Percentiles rank a stretch among this genome's conserved stretches.
phyloP scores from a whole-genome alignment of 257 asterid species.

The Gentiana macrophylla region DNA sequence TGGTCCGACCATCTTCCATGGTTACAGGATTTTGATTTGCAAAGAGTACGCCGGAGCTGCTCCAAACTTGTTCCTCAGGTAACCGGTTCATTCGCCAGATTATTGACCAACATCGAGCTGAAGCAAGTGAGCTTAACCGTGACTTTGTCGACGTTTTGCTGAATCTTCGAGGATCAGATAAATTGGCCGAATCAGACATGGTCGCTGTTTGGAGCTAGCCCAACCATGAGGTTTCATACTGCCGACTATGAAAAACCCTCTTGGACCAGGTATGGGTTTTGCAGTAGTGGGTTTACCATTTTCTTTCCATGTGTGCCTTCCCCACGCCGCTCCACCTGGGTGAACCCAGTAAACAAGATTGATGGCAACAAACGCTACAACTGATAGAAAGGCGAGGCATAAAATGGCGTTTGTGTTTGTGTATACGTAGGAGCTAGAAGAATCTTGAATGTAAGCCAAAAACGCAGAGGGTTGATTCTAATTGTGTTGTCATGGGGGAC shows the following conservation, averaged over 20 bases:
- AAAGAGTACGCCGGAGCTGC: constrained; percentile 52
- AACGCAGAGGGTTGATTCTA: constrained; percentile 35
- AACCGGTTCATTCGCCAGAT: constrained; percentile 45
- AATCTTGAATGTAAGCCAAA: constrained; percentile 47
- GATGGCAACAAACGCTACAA: constrained; percentile 26
- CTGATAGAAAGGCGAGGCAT: constrained; percentile 15
- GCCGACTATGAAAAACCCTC: constrained; percentile 56
- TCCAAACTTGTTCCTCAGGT: constrained; percentile 55
- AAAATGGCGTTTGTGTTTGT: constrained; percentile 20
- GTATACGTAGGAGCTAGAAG: constrained; percentile 1
- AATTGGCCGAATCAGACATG: constrained; percentile 63
- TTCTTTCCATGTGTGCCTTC: constrained; percentile 21
- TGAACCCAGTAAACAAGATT: constrained; percentile 55
- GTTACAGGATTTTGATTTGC: constrained; percentile 50
- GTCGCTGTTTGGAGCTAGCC: constrained; percentile 66
- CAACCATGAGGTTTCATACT: constrained; percentile 70
- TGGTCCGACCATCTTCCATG: constrained; percentile 76
- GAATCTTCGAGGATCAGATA: constrained; percentile 42
- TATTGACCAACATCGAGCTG: constrained; percentile 31
- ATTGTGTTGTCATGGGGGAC: too few species aligned
- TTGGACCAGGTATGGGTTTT: constrained; percentile 63
- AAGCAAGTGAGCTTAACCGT: constrained; percentile 1
- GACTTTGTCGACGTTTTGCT: constrained; percentile 64
- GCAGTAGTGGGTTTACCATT: not conserved
- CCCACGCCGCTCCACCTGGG: constrained; percentile 92